Percentiles rank a stretch among this genome's conserved stretches.
phyloP scores from a whole-genome alignment of 495 filamentous ascomycete species.

The Trichoderma asperelloides region DNA sequence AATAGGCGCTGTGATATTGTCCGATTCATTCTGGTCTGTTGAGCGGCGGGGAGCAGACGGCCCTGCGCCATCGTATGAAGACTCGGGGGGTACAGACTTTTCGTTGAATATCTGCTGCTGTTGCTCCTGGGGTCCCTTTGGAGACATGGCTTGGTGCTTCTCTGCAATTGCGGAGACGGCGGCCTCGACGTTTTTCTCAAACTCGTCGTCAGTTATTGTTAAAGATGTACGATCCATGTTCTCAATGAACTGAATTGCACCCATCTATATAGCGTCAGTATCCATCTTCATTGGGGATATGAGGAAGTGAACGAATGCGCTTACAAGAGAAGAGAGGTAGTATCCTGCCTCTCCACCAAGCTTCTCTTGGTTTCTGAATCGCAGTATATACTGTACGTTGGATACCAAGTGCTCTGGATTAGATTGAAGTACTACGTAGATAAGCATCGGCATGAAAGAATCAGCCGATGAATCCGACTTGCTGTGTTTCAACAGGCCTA shows the following conservation, averaged over 20 bases:
- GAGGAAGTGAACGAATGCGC: conserved; percentile 15
- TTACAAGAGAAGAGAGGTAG: conserved; percentile 89
- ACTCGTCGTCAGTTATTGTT: conserved; percentile 89
- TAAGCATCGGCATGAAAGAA: conserved; percentile 89
- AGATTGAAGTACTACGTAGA: conserved; percentile 89
- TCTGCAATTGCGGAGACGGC: conserved; percentile 96
- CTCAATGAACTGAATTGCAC: conserved; percentile 94
- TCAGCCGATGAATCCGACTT: conserved; percentile 93
- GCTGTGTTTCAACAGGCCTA: conserved; percentile 81
- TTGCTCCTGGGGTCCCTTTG: not conserved
- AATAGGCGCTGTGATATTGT: conserved; percentile 70
- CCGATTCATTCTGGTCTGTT: conserved; percentile 37
- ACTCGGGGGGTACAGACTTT: not conserved
- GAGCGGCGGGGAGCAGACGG: conserved; percentile 30
- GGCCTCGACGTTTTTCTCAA: conserved; percentile 88
- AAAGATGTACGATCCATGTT: conserved; percentile 87
- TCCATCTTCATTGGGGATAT: conserved; percentile 6
- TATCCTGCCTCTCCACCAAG: conserved; percentile 94
- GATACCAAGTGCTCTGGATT: conserved; percentile 93
- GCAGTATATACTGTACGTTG: conserved; percentile 95
- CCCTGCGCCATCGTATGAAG: conserved; percentile 37
- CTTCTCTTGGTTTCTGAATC: conserved; percentile 96
- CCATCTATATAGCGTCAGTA: conserved; percentile 51
- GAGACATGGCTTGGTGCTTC: conserved; percentile 46
- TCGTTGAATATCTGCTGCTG: conserved; percentile 8